A percentile compares a stretch with the other conserved stretches of the same genome.
Conservation (phyloP, 495 filamentous ascomycete genomes). For the Delitschia confertaspora region DNA sequence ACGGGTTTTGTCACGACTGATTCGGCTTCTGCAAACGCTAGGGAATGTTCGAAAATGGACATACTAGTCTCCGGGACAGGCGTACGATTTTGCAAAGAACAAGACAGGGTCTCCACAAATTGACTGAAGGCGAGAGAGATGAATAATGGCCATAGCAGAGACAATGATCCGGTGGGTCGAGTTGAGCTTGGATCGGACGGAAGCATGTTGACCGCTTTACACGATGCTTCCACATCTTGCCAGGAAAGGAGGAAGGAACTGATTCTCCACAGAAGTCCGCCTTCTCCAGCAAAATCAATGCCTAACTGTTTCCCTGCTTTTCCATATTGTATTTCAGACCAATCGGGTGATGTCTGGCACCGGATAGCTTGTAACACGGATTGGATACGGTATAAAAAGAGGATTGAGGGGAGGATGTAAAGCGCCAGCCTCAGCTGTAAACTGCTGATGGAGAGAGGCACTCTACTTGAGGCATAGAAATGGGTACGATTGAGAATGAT, state of each 20-base stretch:
- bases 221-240: constrained; percentile 62
- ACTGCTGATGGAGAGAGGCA: constrained; percentile 55
- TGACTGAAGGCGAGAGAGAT: constrained; percentile 71
- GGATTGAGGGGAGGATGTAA: constrained; percentile 64
- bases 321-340: constrained; percentile 63
- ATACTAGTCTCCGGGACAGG: constrained; percentile 83
- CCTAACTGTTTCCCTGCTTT: constrained; percentile 54
- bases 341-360: constrained; percentile 82
- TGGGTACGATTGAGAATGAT: constrained; percentile 84
- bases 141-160: constrained; percentile 82
- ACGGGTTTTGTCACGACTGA: constrained; percentile 68
- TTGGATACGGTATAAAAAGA: constrained; percentile 61
- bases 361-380: constrained; percentile 73
- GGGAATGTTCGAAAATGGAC: constrained; percentile 92
- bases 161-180: constrained; percentile 60
- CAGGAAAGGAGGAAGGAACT: constrained; percentile 58
- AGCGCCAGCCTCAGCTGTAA: constrained; percentile 65
- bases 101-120: constrained; percentile 77
- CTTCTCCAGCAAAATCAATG: constrained; percentile 64
- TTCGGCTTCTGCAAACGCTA: constrained; percentile 94
- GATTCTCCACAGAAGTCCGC: constrained; percentile 58
- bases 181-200: constrained; percentile 30
- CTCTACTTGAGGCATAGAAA: constrained; percentile 81
- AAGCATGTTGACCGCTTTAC: constrained; percentile 63
- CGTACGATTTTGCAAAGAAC: constrained; percentile 77